Percentiles rank a stretch among this genome's conserved stretches.
Evolutionary conservation across 148 eudicot species (phyloP).

Genomic region (Cornus controversa): DNA sequence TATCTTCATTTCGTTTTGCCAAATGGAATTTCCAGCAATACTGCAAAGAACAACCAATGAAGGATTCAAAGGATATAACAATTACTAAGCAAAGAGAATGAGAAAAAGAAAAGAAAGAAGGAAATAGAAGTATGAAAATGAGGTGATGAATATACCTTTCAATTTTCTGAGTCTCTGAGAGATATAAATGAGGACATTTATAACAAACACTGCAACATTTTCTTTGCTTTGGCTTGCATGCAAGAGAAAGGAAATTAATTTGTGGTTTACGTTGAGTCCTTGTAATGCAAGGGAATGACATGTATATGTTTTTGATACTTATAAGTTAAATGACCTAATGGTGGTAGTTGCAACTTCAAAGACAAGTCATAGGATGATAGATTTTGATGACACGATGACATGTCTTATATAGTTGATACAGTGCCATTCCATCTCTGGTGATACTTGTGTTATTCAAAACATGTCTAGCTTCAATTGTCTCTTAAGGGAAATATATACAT

Average conservation of each 20-base stretch:
- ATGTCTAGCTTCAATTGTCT: too few relatives aligned
- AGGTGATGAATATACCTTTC: slow-evolving; percentile 1
- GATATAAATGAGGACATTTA: background rate
- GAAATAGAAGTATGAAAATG: background rate
- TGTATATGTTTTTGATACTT: background rate
- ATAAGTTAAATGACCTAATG: background rate
- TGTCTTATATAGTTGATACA: too few relatives aligned
- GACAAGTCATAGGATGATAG: background rate
- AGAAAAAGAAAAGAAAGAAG: background rate
- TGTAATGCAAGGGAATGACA: background rate
- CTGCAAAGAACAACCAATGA: background rate
- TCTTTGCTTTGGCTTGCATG: slow-evolving; percentile 7
- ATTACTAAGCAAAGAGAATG: background rate
- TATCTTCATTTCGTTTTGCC: background rate
- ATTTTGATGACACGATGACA: background rate
- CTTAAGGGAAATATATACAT: too few relatives aligned
- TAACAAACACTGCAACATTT: background rate
- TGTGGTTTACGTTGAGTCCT: background rate
- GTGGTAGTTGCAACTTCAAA: background rate
- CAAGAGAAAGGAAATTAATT: background rate
- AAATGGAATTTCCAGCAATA: background rate
- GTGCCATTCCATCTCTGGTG: too few relatives aligned
- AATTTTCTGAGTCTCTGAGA: background rate
- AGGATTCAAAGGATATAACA: background rate
- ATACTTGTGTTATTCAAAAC: too few relatives aligned